Percentiles rank a stretch among this genome's conserved stretches.
phyloP scores from a whole-genome alignment of 225 moss, liverwort and hornwort genomes.

The Takakia lepidozioides region DNA sequence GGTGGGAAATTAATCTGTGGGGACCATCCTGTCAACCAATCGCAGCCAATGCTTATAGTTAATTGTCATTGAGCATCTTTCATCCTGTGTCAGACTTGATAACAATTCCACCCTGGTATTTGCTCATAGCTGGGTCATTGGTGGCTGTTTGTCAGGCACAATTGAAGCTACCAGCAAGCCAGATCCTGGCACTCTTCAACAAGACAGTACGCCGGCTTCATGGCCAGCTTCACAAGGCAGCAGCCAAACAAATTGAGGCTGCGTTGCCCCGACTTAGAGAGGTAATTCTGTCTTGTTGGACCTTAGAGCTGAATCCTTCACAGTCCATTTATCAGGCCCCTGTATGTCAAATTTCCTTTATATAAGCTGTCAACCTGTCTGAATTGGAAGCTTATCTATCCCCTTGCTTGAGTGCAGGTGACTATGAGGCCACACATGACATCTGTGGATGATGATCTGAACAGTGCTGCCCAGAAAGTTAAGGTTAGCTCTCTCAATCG shows the following conservation, averaged over 20 bases:
- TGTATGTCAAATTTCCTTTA: too few species aligned
- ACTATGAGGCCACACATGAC: conserved; percentile 53
- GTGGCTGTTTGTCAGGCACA: conserved; percentile 24
- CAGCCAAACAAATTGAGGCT: conserved; percentile 63
- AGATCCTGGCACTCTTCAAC: conserved; percentile 89
- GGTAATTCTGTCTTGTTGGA: too few species aligned
- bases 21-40: too few species aligned
- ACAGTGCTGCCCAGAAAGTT: conserved; percentile 58
- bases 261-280: conserved; percentile 74
- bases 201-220: conserved; percentile 84
- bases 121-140: too few species aligned
- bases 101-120: too few species aligned
- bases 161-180: conserved; percentile 65
- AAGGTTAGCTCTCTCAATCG: conserved; percentile 25
- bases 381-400: background rate
- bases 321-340: too few species aligned
- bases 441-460: conserved; percentile 82
- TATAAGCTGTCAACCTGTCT: too few species aligned
- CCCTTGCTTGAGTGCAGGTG: conserved; percentile 21
- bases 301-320: too few species aligned
- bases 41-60: too few species aligned
- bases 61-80: too few species aligned
- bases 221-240: conserved; percentile 77
- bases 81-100: too few species aligned
- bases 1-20: too few species aligned